phyloP scores from a whole-genome alignment of 2,329 filamentous ascomycete species.

The Trichoderma arundinaceum region DNA sequence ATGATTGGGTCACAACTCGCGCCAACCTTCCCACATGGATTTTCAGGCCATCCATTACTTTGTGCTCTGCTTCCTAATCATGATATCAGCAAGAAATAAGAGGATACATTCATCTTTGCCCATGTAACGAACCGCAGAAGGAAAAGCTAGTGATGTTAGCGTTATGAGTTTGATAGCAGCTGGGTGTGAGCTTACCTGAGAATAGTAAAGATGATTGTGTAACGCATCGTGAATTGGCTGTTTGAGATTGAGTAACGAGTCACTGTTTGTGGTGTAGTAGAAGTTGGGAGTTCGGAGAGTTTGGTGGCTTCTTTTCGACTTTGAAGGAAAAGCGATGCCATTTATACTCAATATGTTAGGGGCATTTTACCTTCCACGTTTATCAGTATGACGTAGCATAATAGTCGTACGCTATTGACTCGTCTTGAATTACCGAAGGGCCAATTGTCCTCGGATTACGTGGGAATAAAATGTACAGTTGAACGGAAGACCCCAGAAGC shows the following conservation, averaged over 20 bases:
- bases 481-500: too few relatives aligned
- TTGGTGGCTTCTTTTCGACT: neutral
- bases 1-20: neutral
- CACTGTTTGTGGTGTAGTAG: neutral
- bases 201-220: neutral
- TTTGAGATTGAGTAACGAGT: neutral
- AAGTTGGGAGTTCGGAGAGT: neutral
- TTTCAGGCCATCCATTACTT: neutral
- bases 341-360: neutral
- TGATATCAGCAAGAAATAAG: neutral
- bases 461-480: neutral
- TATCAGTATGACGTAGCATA: neutral
- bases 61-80: neutral
- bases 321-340: neutral
- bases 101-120: neutral
- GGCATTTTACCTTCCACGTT: neutral
- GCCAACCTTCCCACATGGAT: neutral
- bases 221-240: neutral
- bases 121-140: neutral
- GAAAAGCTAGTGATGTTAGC: constrained; percentile 1
- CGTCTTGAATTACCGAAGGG: neutral
- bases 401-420: neutral
- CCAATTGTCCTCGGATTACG: too few relatives aligned
- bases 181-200: neutral
- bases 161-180: neutral